Base-by-base conservation (phyloP, 441 rosid species). In the Gossypium laxum region DNA sequence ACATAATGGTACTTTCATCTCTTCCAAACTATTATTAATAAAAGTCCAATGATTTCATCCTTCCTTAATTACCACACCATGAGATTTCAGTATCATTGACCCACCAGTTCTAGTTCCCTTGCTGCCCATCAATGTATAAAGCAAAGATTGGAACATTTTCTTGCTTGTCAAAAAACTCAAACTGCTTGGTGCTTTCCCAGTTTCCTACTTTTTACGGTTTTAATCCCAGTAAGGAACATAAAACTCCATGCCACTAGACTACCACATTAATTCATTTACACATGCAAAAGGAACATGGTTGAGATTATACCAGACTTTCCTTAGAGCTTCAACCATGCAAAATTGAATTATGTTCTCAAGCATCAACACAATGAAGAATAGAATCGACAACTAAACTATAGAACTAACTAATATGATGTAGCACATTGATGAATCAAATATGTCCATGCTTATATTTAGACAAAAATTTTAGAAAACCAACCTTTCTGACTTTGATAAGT, bases 401-500 rank as follows among this genome's bases (percentile, higher is more conserved):
- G 56, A 45, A 45, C 55, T 41, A 43, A 21, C 5, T 18, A 17
- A 8, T 34, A 61, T 1, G n/a, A 12, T 21, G 19, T 32, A 22
- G 22, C 24, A n/a, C 69, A 45, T 5, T n/a, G 12, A 22, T 22
- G 11, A 65, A 65, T 45, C 4, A 30, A 50, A 17, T 12, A 14
- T 10, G 32, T 5, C 6, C 28, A 3, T 22, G 19, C 11, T 28
- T 55, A 17, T 11, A 18, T 14, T 28, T 4, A 67, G 34, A 57
- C 14, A 24, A 1, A 61, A 15, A 43, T 0, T 2, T 78, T 41
- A 41, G 45, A 41, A 41, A 41, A 41, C 45, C 45, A 41, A 83
- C 86, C 83, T 78, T 78, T 43, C 84, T 74, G 34, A 3, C 79
- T 76, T 73, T 80, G 55, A 74, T 76, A 45, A 78, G 61, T 67